Percentiles rank a stretch among this genome's conserved stretches.
Evolutionary conservation across 2,329 filamentous ascomycete species (phyloP).

Genomic region (Trichoderma simmonsii): DNA sequence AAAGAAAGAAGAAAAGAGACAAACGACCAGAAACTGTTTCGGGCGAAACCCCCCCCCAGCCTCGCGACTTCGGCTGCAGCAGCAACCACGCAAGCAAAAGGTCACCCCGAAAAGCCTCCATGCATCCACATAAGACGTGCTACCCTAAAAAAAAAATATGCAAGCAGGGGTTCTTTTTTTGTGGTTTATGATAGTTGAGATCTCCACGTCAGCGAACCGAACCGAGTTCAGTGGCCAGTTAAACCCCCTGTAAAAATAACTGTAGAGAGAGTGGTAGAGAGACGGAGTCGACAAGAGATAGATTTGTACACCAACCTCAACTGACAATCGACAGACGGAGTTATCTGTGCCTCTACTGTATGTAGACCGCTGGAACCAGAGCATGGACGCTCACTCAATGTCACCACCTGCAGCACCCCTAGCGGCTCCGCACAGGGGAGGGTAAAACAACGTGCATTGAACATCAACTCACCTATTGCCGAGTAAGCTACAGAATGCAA

Average conservation of each 20-base stretch:
- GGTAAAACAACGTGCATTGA: background rate
- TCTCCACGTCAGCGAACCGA: background rate
- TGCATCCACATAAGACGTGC: background rate
- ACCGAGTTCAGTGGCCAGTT: background rate
- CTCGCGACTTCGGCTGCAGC: constrained; percentile 4
- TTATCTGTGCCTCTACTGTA: background rate
- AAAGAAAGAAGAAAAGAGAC: background rate
- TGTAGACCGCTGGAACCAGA: background rate
- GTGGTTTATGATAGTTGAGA: no score
- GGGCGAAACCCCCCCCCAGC: background rate
- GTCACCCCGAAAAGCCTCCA: background rate
- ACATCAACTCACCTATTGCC: background rate
- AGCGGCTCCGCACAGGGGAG: background rate
- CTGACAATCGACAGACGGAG: background rate
- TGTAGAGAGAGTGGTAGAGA: background rate
- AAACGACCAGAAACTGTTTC: background rate
- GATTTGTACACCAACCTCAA: no score
- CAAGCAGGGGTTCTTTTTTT: background rate
- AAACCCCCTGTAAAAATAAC: background rate
- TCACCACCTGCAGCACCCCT: background rate
- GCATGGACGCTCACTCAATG: background rate
- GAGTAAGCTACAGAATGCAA: background rate
- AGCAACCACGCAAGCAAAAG: background rate
- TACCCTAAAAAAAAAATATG: background rate
- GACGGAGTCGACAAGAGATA: background rate